phyloP scores from a whole-genome alignment of 495 filamentous ascomycete species.

The Collariella sp. region DNA sequence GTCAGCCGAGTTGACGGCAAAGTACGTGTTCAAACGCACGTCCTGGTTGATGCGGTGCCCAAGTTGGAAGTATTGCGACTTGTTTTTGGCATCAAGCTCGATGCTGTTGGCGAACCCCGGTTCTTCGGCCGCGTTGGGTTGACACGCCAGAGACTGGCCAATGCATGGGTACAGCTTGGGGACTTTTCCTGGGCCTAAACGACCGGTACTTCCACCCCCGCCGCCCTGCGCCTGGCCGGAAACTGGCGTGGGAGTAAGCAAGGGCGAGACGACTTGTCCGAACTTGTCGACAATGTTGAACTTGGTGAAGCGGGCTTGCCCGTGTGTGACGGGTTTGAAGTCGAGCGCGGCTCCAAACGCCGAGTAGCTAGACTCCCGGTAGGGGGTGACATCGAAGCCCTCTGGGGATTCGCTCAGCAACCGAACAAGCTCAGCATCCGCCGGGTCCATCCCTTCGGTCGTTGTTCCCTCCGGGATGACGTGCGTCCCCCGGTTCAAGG shows the following conservation, averaged over 20 bases:
- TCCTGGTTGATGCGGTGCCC: slow-evolving; percentile 43
- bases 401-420: slow-evolving; percentile 6
- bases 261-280: slow-evolving; percentile 38
- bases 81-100: too few species aligned
- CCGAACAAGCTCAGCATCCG: too few species aligned
- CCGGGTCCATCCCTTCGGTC: too few species aligned
- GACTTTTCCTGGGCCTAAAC: too few species aligned
- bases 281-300: slow-evolving; percentile 50
- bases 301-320: slow-evolving; percentile 39
- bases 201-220: too few species aligned
- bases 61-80: slow-evolving; percentile 40
- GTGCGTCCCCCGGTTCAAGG: slow-evolving; percentile 35
- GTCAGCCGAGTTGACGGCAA: not conserved
- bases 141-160: too few species aligned
- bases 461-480: slow-evolving; percentile 35
- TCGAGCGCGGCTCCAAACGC: not conserved
- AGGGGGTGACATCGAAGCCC: not conserved
- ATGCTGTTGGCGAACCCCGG: too few species aligned
- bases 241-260: too few species aligned
- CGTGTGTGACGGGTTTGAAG: slow-evolving; percentile 43
- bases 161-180: slow-evolving; percentile 25
- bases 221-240: too few species aligned
- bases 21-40: slow-evolving; percentile 36
- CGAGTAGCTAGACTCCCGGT: slow-evolving; percentile 2
- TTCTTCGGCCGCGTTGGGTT: not conserved